Evolutionary conservation across 2,329 filamentous ascomycete genomes (phyloP).

Genomic region (Fonsecaea multimorphosa): DNA sequence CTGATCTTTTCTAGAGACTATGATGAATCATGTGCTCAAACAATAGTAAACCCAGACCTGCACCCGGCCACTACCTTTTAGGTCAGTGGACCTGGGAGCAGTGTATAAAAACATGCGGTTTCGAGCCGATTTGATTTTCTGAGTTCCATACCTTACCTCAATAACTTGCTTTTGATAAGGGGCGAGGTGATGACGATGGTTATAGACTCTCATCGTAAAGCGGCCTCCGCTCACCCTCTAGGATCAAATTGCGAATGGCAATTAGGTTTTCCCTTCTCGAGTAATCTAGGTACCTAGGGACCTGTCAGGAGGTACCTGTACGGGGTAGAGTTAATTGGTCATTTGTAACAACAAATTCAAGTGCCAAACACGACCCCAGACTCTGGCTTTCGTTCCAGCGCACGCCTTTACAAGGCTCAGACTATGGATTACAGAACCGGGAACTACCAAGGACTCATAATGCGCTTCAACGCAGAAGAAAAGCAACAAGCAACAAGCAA

Average conservation of each 20-base stretch:
- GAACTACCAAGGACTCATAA: constrained; percentile 2
- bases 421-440: background rate
- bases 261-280: too few relatives aligned
- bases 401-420: background rate
- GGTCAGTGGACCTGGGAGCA: background rate
- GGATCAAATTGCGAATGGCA: too few relatives aligned
- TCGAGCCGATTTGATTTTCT: background rate
- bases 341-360: background rate
- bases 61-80: background rate
- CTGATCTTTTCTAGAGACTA: background rate
- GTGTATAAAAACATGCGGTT: background rate
- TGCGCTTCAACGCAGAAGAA: constrained; percentile 29
- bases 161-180: background rate
- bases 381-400: background rate
- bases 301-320: too few relatives aligned
- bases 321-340: background rate
- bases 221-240: too few relatives aligned
- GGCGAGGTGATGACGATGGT: background rate
- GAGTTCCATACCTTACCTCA: background rate
- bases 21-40: background rate
- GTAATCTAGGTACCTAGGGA: too few relatives aligned
- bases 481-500: constrained; percentile 3
- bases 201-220: background rate
- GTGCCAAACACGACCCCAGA: background rate
- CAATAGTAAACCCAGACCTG: background rate